Base-by-base conservation (phyloP, 148 eudicot genomes). In the Arbutus unedo region DNA sequence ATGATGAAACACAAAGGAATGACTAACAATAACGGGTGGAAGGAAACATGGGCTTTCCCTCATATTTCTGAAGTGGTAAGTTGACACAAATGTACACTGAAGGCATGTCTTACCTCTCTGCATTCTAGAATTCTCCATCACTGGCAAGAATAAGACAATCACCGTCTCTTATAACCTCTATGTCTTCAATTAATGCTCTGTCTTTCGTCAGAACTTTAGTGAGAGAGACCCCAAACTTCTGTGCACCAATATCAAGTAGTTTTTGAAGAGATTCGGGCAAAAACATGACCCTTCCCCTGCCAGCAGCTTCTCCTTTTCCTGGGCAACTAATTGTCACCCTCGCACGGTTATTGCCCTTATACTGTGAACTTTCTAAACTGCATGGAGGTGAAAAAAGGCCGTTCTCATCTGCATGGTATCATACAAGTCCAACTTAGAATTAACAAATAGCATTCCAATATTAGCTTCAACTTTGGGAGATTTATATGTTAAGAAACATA, bases 101-200 rank as follows among this genome's bases (percentile, higher is more conserved):
- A 23, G 70, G 41, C 70, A 64, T 38, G 47, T 38, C 18, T 67
- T 67, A 67, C 1, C 73, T 67, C 73, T 31, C 45, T 44, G 5
- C 6, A 16, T 5, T 71, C 23, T 44, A 47, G 47, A 16, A 2
- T 45, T 8, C 76, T 21, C 25, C 64, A 53, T 88, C 85, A 49
- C 82, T 83, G 60, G 86, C 82, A 14, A 95, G 83, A 60, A 85
- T 31, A 6, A 95, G 92, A 80, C 90, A 91, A 88, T 95, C 98
- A 45, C 90, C 94, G 54, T 95, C 97, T 89, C 97, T 91, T 53
- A 95, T 87, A n/a, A 92, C 80, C 5, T 78, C 88, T 6, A 91
- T 86, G 25, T 92, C 93, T 62, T 95, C 95, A 62, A 95, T 76
- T 78, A 89, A 83, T 77, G 93, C 98, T 83, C 96, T 94, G 25